A percentile compares a stretch with the other conserved stretches of the same genome.
Conservation (phyloP, 345 rosid species). For the Syzygium aqueum region DNA sequence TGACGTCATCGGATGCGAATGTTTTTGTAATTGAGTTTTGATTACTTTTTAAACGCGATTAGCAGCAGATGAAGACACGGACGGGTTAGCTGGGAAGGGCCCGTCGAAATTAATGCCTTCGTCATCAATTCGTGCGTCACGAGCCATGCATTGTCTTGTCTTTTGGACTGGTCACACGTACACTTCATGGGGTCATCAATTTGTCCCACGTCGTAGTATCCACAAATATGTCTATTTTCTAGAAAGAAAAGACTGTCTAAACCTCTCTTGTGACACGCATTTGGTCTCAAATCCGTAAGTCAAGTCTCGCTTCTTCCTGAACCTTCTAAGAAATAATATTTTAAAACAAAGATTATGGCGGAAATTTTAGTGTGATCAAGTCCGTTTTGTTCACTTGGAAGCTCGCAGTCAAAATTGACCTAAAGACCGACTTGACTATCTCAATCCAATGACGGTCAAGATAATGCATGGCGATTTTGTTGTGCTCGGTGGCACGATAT, state of each 20-base stretch:
- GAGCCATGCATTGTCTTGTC: not conserved
- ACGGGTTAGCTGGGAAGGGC: not conserved
- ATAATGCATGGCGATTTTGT: not conserved
- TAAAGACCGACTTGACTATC: not conserved
- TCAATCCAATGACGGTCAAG: too few relatives aligned
- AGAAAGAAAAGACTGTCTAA: not conserved
- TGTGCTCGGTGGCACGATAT: not conserved
- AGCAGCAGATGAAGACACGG: not conserved
- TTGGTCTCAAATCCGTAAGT: not conserved
- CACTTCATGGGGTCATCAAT: not conserved
- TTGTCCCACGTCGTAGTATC: too few relatives aligned
- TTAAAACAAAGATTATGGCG: not conserved
- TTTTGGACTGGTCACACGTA: not conserved
- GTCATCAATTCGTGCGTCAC: not conserved
- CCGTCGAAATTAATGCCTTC: not conserved
- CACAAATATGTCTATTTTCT: not conserved
- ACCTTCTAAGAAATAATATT: not conserved
- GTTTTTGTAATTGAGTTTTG: too few relatives aligned
- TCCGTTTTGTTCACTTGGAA: not conserved
- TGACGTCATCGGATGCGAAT: not conserved
- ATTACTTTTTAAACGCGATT: too few relatives aligned
- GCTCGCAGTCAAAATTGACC: not conserved
- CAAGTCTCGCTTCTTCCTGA: not conserved
- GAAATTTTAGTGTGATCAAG: fast-evolving
- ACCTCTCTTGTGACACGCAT: not conserved